Conservation (phyloP, 2,329 filamentous ascomycete genomes). For the Fusarium sacchari region DNA sequence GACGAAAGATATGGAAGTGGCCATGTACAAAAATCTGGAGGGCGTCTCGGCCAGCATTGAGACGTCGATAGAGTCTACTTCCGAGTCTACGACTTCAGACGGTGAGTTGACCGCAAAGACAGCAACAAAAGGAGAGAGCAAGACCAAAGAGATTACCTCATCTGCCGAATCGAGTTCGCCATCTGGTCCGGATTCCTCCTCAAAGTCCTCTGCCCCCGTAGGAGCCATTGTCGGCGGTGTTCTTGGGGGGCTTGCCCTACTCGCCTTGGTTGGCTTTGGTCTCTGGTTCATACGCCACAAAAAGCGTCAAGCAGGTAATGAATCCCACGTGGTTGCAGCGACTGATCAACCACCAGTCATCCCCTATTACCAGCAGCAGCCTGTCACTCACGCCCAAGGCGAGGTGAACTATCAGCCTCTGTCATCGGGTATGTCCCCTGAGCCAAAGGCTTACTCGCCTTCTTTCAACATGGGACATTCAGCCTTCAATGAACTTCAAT, state of each 20-base stretch:
- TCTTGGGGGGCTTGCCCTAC: background rate
- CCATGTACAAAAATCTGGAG: background rate
- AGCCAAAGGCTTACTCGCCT: background rate
- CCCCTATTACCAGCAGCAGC: background rate
- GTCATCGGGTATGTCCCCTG: background rate
- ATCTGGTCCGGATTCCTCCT: background rate
- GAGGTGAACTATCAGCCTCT: background rate
- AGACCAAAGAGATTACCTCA: background rate
- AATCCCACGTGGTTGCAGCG: background rate
- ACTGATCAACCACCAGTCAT: background rate
- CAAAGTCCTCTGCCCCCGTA: background rate
- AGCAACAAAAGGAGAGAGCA: background rate
- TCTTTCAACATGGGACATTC: background rate
- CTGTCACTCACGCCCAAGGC: background rate
- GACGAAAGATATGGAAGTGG: background rate
- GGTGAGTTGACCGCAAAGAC: background rate
- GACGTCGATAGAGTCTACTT: background rate
- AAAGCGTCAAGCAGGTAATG: background rate
- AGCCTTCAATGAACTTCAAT: background rate
- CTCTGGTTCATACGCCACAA: conserved; percentile 3
- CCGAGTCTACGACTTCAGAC: background rate
- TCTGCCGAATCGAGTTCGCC: background rate
- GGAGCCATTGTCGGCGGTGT: background rate
- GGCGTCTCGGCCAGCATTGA: background rate
- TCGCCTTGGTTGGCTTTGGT: background rate